Base-by-base conservation (phyloP, 2,329 filamentous ascomycete genomes). In the Xenosphaeropsis pyriputrescens region DNA sequence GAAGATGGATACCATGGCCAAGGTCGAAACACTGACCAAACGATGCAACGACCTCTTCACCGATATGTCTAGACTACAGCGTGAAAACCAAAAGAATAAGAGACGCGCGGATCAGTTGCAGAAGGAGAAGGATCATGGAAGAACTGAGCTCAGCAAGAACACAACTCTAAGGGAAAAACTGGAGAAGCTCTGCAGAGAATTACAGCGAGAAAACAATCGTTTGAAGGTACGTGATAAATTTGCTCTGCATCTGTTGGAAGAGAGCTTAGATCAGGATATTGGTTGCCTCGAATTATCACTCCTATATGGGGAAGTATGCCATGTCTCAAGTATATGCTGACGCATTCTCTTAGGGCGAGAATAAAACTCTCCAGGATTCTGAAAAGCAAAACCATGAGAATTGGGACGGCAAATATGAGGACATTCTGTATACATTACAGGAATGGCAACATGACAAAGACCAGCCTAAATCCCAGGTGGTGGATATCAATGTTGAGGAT, bases 171-270 rank as follows among this genome's bases (percentile, higher is more conserved):
- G 93, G 58, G 88, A 96, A 57, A 96, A 96, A 61, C 67, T 98
- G 34, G 91, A 98, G 61, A 98, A 96, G 57, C 67, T 98, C 22
- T 95, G 88, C 51, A 71, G 91, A 40, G 91, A 98, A 58, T 70
- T 98, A 39, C 91, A 93, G 43, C 83, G 89, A 51, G 91, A 98
- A 55, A 98, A 98, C 59, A 96, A 96, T 61, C 93, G 93, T 62
- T 76, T 98, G 47, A 96, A 96, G 79, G 85, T 91, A 60, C 38
- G 51, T 47, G 35, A 32, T 30, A 22, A 19, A 29, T 18, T 8
- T 12, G 12, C 35, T 19, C 14, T 18, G 3, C 13, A 6, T n/a
- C 13, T 14, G n/a, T 18, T 18, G 5, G 34, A 18, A 35, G 15
- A 34, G 6, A 32, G 12, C 46, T 48, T 32, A 39, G 36, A 37